Base-by-base conservation (phyloP, 2,329 filamentous ascomycete genomes). In the Hyphodiscus sp. region DNA sequence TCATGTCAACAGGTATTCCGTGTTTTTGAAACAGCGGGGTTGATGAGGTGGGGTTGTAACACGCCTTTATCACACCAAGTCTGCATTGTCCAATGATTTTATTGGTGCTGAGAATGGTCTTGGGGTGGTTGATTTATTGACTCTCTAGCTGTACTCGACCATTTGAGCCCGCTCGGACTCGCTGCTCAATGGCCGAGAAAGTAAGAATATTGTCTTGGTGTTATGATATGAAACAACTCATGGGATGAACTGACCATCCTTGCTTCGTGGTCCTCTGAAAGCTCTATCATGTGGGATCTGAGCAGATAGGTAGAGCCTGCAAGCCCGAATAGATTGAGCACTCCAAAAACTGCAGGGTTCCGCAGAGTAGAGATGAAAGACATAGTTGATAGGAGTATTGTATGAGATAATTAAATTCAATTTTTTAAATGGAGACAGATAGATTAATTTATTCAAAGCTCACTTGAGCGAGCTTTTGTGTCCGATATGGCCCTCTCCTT, bases 251-350 rank as follows among this genome's bases (percentile, higher is more conserved):
- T 30, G 52, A 58, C 58, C 55, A 61, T 61, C 51, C 57, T 53
- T 45, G 60, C 59, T 41, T 58, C 62, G 19, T 63, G 58, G 26
- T 61, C 59, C 43, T 61, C 54, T 7, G 55, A 62, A n/a, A 64
- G 52, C 30, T 59, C 57, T 41, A 62, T 45, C 56, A 62, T 61
- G 38, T 59, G 58, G 13, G 52, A 59, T 47, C 62, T 50, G 10
- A 59, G 54, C 7, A 58, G 53, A 49, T 57, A 62, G 20, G 54
- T 62, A 42, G 57, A 55, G 44, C 55, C 48, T 19, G 41, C 52
- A 10, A 63, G 18, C 18, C 55, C 51, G 13, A 58, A 3, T 1
- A 62, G 33, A 42, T 61, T 55, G 33, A 61, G 23, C 20, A 41
- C 46, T 41, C 50, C 46, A 15, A 56, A 47, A 45, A 55, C 26